Base-by-base conservation (phyloP, 805 yeast species). In the Saccharomycopsis sp. region DNA sequence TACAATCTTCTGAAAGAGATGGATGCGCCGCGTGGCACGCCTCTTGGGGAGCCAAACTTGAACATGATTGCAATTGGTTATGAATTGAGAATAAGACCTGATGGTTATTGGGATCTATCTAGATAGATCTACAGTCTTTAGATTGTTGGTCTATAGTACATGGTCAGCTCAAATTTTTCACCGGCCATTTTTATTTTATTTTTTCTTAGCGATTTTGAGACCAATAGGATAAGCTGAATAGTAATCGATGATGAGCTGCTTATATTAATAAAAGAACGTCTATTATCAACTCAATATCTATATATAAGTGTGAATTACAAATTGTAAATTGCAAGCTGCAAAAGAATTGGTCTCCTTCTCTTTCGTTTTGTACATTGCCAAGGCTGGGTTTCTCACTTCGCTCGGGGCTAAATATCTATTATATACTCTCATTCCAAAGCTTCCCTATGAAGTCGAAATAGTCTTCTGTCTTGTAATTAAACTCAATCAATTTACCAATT, bases 381-480 rank as follows among this genome's bases (percentile, higher is more conserved):
- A n/a, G n/a, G n/a, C n/a, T n/a, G n/a, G n/a, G n/a, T n/a, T n/a
- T n/a, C n/a, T n/a, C n/a, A n/a, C n/a, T n/a, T n/a, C n/a, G n/a
- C n/a, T n/a, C n/a, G n/a, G n/a, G n/a, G n/a, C n/a, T n/a, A n/a
- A n/a, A n/a, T n/a, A n/a, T n/a, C n/a, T n/a, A n/a, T n/a, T n/a
- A n/a, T n/a, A n/a, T n/a, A n/a, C n/a, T 5, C 22, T 44, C 38
- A 47, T 44, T 58, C 78, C 78, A 74, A 24, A 74, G 62, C 44
- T 68, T 71, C 23, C 79, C 79, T 49, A 69, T 70, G 55, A 69
- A 72, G 15, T 66, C 66, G 50, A 70, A 75, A 34, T 68, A 62
- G 20, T 65, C 19, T 44, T 42, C 56, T 3, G 62, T 59, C 1
- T 41, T 52, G 9, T 63, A 55, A 50, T 63, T 62, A 56, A 65